These are phyloP conservation scores for Athelia sp. DNA, from an alignment of 1,284 basidiomycete genomes.

Conservation along the genomic window DNA sequence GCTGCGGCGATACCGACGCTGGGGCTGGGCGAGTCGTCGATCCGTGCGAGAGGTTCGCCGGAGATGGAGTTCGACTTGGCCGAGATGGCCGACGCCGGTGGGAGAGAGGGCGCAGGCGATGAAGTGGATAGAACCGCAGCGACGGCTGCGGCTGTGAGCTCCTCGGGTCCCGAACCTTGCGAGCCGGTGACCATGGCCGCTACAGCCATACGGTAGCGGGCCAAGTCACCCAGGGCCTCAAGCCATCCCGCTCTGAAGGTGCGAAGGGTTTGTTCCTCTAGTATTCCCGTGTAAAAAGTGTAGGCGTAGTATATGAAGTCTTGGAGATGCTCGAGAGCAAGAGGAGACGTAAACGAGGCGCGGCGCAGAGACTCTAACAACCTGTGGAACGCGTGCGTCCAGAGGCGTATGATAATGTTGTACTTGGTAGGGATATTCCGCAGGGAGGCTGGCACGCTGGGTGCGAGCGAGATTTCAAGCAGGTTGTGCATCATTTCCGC, in stretches of 20 bases:
- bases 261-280: slow-evolving; percentile 75
- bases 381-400: slow-evolving; percentile 89
- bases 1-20: slow-evolving; percentile 87
- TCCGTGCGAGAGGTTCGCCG: slow-evolving; percentile 47
- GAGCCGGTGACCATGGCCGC: slow-evolving; percentile 58
- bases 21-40: slow-evolving; percentile 66
- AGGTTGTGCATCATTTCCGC: slow-evolving; percentile 88
- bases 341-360: slow-evolving; percentile 59
- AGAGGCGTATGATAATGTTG: slow-evolving; percentile 91
- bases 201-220: slow-evolving; percentile 93
- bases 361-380: slow-evolving; percentile 87
- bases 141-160: slow-evolving; percentile 44
- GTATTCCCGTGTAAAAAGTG: slow-evolving; percentile 85
- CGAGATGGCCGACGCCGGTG: slow-evolving; percentile 12
- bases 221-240: slow-evolving; percentile 94
- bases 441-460: slow-evolving; percentile 82
- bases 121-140: slow-evolving; percentile 25
- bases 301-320: slow-evolving; percentile 96
- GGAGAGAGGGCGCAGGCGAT: slow-evolving; percentile 17
- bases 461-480: slow-evolving; percentile 81
- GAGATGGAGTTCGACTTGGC: slow-evolving; percentile 38
- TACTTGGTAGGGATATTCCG: slow-evolving; percentile 90
- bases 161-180: slow-evolving; percentile 25
- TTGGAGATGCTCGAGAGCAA: slow-evolving; percentile 74
- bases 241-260: slow-evolving; percentile 85